Conservation (phyloP, 2,329 filamentous ascomycete genomes). For the Pseudogymnoascus sp. region DNA sequence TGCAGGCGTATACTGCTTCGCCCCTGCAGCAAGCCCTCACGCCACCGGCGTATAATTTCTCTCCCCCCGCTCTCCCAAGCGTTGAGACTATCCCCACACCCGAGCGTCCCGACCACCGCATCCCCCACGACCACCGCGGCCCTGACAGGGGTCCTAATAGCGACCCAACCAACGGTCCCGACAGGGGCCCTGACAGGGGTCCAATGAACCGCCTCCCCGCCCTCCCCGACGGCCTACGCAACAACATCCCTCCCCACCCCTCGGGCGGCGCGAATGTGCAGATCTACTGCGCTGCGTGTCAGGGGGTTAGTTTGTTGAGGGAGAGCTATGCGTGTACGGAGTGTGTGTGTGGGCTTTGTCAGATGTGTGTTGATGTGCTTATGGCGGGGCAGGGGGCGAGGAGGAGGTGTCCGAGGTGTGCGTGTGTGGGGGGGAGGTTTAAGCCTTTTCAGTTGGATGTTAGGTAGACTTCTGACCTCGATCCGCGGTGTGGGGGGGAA, state of each 20-base stretch:
- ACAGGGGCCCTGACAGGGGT: too few relatives aligned
- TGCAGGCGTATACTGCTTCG: constrained; percentile 73
- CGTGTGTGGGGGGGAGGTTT: constrained; percentile 69
- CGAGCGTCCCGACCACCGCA: background rate
- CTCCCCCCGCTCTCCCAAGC: constrained; percentile 74
- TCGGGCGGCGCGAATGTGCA: constrained; percentile 48
- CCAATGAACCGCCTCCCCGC: background rate
- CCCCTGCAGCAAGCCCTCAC: constrained; percentile 86
- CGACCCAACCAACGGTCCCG: background rate
- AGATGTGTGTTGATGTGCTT: constrained; percentile 75
- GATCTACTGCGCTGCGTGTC: constrained; percentile 88
- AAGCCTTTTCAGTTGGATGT: constrained; percentile 82
- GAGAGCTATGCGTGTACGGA: constrained; percentile 92
- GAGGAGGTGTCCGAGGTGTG: constrained; percentile 71
- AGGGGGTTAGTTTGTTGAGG: constrained; percentile 65
- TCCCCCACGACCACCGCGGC: constrained; percentile 21
- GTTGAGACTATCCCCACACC: constrained; percentile 53
- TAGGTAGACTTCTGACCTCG: too few relatives aligned
- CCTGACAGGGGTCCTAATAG: constrained; percentile 51
- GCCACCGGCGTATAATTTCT: constrained; percentile 62
- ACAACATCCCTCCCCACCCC: background rate
- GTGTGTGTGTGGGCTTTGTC: constrained; percentile 89
- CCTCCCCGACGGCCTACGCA: background rate
- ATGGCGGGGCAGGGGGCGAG: constrained; percentile 61
- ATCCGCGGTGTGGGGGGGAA: too few relatives aligned